Evolutionary conservation across 345 rosid species (phyloP).

Genomic region (Hevea brasiliensis): DNA sequence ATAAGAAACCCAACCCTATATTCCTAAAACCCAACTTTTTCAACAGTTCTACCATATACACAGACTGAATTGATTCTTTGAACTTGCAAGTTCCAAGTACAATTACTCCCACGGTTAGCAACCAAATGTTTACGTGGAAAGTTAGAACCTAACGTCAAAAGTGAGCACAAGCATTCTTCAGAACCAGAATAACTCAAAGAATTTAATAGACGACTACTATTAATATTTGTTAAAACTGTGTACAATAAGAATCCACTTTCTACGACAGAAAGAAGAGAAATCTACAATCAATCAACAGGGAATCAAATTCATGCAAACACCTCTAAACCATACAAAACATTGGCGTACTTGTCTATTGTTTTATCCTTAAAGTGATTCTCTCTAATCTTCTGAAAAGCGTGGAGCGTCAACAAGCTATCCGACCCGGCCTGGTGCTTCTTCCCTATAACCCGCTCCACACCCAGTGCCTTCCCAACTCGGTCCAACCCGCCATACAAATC

Average conservation of each 20-base stretch:
- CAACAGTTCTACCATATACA: background rate
- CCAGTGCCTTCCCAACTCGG: slow-evolving; percentile 56
- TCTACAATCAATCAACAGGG: background rate
- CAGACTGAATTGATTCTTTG: background rate
- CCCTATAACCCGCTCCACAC: slow-evolving; percentile 66
- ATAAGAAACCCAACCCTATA: background rate
- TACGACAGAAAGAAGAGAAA: background rate
- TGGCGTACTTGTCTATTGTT: slow-evolving; percentile 62
- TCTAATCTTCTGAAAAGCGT: slow-evolving; percentile 70
- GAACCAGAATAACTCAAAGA: background rate
- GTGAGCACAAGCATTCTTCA: background rate
- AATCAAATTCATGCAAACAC: background rate
- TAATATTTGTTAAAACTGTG: background rate
- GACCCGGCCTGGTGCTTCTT: slow-evolving; percentile 95
- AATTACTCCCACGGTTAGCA: background rate
- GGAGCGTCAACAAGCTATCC: slow-evolving; percentile 84
- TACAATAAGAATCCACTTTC: background rate
- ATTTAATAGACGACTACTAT: slow-evolving; percentile 1
- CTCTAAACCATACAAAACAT: slow-evolving; percentile 72
- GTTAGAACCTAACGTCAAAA: background rate
- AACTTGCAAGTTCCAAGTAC: background rate
- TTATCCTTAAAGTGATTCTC: slow-evolving; percentile 46
- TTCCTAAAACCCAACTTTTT: too few species aligned
- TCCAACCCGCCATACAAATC: slow-evolving; percentile 73
- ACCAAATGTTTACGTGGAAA: background rate